Conservation (phyloP, 768 basidiomycete genomes). For the Bullera alba region DNA sequence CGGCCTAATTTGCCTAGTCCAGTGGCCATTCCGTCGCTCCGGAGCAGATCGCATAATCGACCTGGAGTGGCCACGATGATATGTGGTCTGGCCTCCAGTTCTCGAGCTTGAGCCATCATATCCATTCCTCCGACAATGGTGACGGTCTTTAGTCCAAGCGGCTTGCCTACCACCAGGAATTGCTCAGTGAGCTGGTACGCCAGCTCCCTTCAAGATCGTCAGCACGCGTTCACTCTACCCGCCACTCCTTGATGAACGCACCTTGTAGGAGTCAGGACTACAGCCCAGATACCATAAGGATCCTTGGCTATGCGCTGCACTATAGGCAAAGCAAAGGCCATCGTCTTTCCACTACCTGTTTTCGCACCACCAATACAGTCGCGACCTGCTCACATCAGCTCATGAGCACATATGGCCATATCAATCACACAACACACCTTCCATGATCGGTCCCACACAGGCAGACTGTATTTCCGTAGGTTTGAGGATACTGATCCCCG, state of each 20-base stretch:
- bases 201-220: constrained; percentile 60
- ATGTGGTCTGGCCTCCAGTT: constrained; percentile 77
- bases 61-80: constrained; percentile 94
- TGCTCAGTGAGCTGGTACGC: constrained; percentile 98
- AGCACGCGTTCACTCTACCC: background rate
- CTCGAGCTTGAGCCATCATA: constrained; percentile 87
- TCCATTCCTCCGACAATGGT: constrained; percentile 98
- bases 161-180: constrained; percentile 78
- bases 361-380: constrained; percentile 98
- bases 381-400: constrained; percentile 54
- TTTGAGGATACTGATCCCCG: constrained; percentile 70
- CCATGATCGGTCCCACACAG: constrained; percentile 79
- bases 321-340: constrained; percentile 94
- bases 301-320: constrained; percentile 78
- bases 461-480: constrained; percentile 86
- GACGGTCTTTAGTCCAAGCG: constrained; percentile 72
- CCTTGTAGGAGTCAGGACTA: constrained; percentile 93
- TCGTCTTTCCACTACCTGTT: constrained; percentile 95
- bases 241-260: constrained; percentile 44
- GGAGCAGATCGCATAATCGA: constrained; percentile 81
- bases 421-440: constrained; percentile 52
- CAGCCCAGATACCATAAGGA: constrained; percentile 89
- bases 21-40: constrained; percentile 56
- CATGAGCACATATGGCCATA: background rate
- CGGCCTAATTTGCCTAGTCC: constrained; percentile 63